These are phyloP conservation scores for Russula earlei DNA, from an alignment of 768 basidiomycete genomes.

Conservation along the genomic window DNA sequence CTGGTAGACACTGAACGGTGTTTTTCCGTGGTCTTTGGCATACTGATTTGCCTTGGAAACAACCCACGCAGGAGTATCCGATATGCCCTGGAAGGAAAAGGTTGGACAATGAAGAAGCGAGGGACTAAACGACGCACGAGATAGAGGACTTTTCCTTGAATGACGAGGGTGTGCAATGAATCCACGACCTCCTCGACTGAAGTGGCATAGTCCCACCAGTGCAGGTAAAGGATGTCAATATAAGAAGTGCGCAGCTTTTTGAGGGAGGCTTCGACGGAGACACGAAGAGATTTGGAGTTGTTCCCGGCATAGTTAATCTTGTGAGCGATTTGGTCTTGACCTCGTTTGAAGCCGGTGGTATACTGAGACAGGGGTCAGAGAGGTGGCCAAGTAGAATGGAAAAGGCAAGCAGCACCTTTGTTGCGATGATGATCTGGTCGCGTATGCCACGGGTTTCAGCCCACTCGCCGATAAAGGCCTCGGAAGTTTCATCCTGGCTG, in stretches of 20 bases:
- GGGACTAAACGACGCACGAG: constrained; percentile 16
- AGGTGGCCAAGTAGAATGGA: constrained; percentile 5
- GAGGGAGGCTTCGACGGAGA: constrained; percentile 34
- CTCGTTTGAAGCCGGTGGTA: constrained; percentile 18
- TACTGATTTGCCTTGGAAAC: constrained; percentile 34
- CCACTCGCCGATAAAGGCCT: constrained; percentile 46
- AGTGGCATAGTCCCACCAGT: constrained; percentile 45
- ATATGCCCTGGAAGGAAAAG: not conserved
- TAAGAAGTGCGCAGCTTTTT: constrained; percentile 39
- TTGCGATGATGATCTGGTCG: constrained; percentile 41
- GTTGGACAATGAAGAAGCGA: not conserved
- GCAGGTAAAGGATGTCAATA: constrained; percentile 39
- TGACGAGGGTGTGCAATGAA: constrained; percentile 41
- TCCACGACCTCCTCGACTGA: constrained; percentile 50
- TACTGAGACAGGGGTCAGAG: not conserved
- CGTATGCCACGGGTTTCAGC: constrained; percentile 34
- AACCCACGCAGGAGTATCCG: constrained; percentile 31
- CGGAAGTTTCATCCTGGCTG: constrained; percentile 48
- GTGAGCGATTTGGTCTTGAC: constrained; percentile 20
- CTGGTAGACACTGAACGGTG: constrained; percentile 30
- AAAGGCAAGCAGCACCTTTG: constrained; percentile 28
- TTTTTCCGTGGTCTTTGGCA: constrained; percentile 31
- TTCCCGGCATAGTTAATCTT: constrained; percentile 34
- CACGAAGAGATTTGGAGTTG: constrained; percentile 32
- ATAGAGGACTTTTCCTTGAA: constrained; percentile 38